Evolutionary conservation across 192 early-diverging fungal genomes (phyloP), one percentile per base, ranked within the genome.

Genomic region (Phycomyces nitens): DNA sequence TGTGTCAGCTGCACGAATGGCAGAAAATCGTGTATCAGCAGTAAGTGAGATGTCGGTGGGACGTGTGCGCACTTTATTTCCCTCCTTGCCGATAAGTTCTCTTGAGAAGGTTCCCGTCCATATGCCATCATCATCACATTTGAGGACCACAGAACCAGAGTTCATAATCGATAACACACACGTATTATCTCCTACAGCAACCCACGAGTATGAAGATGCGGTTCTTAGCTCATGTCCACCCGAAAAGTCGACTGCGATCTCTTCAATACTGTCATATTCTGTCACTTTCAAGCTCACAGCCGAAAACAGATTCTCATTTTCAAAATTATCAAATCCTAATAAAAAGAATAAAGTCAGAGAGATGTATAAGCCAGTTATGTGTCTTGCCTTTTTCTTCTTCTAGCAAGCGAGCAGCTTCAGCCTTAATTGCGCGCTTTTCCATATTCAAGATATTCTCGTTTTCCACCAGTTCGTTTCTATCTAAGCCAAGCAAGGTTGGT

Each of bases 401-500:
- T 11, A n/a, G 12, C 12, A 11, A 14, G 5, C 18, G 44, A 11
- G 15, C 44, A 6, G 2, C 44, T 18, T 68, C 58, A 26, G 39
- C 49, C 0, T 26, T 26, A 38, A 15, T 23, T 20, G 57, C 60
- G 29, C 56, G 24, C 60, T 54, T 62, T 41, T 82, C 70, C 23
- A 70, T 5, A 8, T 39, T 47, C 3, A 54, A 38, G 5, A 82
- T 57, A 53, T 76, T 53, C 27, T 70, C 64, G 18, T 71, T 60
- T 18, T 38, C n/a, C 14, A 58, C 26, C 22, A 70, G 10, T 20
- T 47, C 21, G 9, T 69, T 72, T 10, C 85, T 77, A 34, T 90
- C 78, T 56, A 98, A 71, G 4, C 95, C 95, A 10, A 95, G 70
- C 24, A 98, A 74, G 14, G 90, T 89, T 2, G 95, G 94, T 39